A percentile compares a stretch with the other conserved stretches of the same genome.
These are phyloP conservation scores for Bocquillonia castaneifolia DNA, from an alignment of 441 rosid species.

Conservation along the genomic window DNA sequence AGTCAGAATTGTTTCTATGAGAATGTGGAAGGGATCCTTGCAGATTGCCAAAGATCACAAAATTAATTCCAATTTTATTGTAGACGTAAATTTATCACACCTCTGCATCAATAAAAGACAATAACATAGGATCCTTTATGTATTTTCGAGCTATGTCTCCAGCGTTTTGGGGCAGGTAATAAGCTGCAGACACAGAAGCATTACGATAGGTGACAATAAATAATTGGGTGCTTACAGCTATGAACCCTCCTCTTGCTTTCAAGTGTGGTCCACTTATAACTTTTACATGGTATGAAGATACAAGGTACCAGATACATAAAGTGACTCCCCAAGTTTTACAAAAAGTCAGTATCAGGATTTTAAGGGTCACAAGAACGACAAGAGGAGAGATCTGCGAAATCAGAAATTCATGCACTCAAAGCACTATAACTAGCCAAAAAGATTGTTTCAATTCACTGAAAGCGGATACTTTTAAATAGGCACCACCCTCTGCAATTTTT, in stretches of 20 bases:
- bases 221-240: background rate
- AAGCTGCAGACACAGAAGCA: constrained; percentile 47
- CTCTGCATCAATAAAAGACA: constrained; percentile 96
- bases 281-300: background rate
- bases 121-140: constrained; percentile 71
- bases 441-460: too few species aligned
- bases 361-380: background rate
- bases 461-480: too few species aligned
- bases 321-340: background rate
- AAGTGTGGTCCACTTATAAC: background rate
- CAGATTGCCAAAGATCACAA: background rate
- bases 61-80: constrained; percentile 9
- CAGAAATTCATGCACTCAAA: background rate
- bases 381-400: background rate
- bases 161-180: constrained; percentile 83
- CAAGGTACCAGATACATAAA: background rate
- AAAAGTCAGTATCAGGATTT: background rate
- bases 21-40: constrained; percentile 1
- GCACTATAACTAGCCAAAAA: too few species aligned
- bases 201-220: background rate
- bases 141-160: constrained; percentile 85
- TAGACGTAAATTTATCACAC: constrained; percentile 34
- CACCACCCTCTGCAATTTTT: too few species aligned
- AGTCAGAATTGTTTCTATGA: constrained; percentile 9
- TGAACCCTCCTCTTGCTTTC: background rate